Conservation (phyloP, 2,329 filamentous ascomycete genomes). For the Fusarium sp. region DNA sequence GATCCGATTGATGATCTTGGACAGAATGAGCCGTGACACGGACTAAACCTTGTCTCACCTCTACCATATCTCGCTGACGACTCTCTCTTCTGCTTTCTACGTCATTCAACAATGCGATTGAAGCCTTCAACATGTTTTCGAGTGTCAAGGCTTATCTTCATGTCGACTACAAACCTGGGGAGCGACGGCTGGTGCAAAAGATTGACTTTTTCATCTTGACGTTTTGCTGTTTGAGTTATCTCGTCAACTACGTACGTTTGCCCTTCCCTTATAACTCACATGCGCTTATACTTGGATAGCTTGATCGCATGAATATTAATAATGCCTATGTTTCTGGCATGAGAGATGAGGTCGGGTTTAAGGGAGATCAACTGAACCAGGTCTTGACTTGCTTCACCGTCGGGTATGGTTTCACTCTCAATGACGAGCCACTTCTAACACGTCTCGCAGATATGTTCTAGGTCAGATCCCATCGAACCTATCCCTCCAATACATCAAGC, state of each 20-base stretch:
- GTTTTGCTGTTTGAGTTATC: conserved; percentile 71
- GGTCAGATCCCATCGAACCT: conserved; percentile 73
- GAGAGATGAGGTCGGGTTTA: conserved; percentile 60
- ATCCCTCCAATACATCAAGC: conserved; percentile 71
- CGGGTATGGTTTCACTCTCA: conserved; percentile 44
- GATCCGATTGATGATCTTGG: background rate
- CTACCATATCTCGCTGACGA: background rate
- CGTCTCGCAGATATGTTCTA: conserved; percentile 54
- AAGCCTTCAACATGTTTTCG: conserved; percentile 14
- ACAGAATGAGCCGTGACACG: background rate
- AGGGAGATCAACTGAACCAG: conserved; percentile 56
- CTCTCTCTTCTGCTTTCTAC: background rate
- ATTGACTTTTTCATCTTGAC: conserved; percentile 75
- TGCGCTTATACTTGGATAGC: conserved; percentile 28
- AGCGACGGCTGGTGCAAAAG: conserved; percentile 64
- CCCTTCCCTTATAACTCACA: rapidly evolving
- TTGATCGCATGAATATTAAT: conserved; percentile 54
- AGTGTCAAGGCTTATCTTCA: conserved; percentile 50
- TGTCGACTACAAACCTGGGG: conserved; percentile 51
- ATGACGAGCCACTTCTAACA: background rate
- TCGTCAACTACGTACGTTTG: conserved; percentile 63
- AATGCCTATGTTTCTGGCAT: conserved; percentile 60
- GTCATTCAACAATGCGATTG: background rate
- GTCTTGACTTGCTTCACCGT: conserved; percentile 53
- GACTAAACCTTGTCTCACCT: background rate